Base-by-base conservation (phyloP, 495 filamentous ascomycete species). In the Pyrenula massariospora region DNA sequence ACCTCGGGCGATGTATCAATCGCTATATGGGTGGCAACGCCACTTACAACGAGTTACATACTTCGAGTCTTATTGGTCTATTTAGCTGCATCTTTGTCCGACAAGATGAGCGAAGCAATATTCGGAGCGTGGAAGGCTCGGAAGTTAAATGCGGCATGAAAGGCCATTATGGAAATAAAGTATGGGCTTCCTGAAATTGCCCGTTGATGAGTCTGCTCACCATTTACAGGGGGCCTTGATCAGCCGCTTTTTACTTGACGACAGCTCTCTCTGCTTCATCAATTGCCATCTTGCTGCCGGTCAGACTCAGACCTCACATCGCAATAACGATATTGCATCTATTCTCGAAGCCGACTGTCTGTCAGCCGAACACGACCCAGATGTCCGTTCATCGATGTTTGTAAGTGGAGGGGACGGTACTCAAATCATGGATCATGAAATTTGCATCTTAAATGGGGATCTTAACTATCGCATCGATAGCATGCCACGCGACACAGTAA, bases 391-490 rank as follows among this genome's bases (percentile, higher is more conserved):
- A 24, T 84, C 95, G 65, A 86, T 85, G 59, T 98, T 86, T 64
- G 81, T 89, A 12, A 85, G 88, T 23, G 93, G 93, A 31, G 93
- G 93, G 15, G 93, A 98, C 64, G 93, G 93, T 10, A 86, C 84
- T 22, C 94, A 97, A 91, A 87, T 98, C 53, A 80, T 96, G 53
- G 93, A 98, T 62, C 92, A 98, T 62, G 93, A 98, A 68, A 85
- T 97, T 20, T 98, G 93, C 64, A 84, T 98, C 53, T 70, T 96
- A 20, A 96, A 97, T 65, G 93, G 93, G 19, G 93, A 98, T 65
- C 81, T 98, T 49, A 98, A 98, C 68, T 98, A 98, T 70, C 91
- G 93, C 48, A 97, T 98, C 63, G 93, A 98, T 68, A 85, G 90
- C n/a, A 95, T 96, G 78, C 84, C 86, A 20, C 86, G 93, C 10